Percentiles rank a stretch among this genome's conserved stretches.
These are phyloP conservation scores for Naegleria fowleri DNA, from an alignment of 208 protist species.

Conservation along the genomic window DNA sequence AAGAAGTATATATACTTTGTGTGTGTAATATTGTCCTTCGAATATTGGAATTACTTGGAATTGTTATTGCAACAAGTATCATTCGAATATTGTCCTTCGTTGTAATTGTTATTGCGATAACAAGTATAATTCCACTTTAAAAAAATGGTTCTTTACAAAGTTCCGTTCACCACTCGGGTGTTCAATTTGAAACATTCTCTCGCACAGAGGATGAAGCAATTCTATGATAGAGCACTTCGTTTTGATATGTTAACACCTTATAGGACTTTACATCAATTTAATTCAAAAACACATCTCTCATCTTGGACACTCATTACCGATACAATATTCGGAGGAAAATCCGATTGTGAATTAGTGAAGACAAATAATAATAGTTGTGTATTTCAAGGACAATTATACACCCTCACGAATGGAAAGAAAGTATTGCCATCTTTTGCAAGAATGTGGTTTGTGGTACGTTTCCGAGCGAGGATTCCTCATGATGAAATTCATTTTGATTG, in stretches of 20 bases:
- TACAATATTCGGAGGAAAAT: background rate
- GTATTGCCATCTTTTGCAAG: background rate
- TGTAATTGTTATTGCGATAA: too few species aligned
- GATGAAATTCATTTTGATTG: too few species aligned
- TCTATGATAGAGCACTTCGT: background rate
- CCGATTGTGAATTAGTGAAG: background rate
- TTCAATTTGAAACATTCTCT: background rate
- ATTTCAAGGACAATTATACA: background rate
- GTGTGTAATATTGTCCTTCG: too few species aligned
- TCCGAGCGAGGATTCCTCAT: too few species aligned
- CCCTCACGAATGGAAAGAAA: background rate
- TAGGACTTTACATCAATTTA: background rate
- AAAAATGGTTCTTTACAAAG: constrained; percentile 3
- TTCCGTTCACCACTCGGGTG: background rate
- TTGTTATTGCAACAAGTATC: too few species aligned
- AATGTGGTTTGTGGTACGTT: background rate
- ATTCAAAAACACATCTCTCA: background rate
- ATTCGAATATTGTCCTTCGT: too few species aligned
- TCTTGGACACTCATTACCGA: background rate
- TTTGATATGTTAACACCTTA: background rate
- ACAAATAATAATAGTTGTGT: background rate
- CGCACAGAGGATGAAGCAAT: background rate
- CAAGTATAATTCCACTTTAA: too few species aligned
- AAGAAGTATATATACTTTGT: too few species aligned
- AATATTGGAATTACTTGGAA: too few species aligned